phyloP scores from a whole-genome alignment of 768 basidiomycete genomes.

The Amanita rubescens region DNA sequence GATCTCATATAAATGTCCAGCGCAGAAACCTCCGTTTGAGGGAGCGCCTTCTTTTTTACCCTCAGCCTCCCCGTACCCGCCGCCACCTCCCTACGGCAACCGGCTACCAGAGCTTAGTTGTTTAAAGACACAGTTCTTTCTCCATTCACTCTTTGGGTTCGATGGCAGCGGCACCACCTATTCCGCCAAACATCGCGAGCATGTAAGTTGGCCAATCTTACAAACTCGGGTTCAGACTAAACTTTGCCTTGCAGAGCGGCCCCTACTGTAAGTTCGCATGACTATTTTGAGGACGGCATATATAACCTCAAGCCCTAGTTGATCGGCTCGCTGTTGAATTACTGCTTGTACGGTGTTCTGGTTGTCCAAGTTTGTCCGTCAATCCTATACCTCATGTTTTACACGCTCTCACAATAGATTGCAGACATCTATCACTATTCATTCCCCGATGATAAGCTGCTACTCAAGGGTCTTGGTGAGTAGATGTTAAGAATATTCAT shows the following conservation, averaged over 20 bases:
- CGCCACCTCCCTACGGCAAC: no score
- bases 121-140: background rate
- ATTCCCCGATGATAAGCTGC: background rate
- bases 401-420: background rate
- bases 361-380: slow-evolving; percentile 5
- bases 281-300: background rate
- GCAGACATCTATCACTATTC: background rate
- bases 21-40: no score
- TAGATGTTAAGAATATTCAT: background rate
- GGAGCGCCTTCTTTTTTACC: no score
- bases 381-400: background rate
- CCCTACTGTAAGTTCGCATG: background rate
- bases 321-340: slow-evolving; percentile 6
- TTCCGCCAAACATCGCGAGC: background rate
- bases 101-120: background rate
- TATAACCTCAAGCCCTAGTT: background rate
- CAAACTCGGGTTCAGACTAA: background rate
- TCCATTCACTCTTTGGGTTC: background rate
- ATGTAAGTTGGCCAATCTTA: background rate
- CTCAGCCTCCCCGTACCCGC: no score
- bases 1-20: no score
- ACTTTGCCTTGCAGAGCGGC: background rate
- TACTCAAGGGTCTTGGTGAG: background rate
- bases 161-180: background rate
- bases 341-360: slow-evolving; percentile 7